These are phyloP conservation scores for Cryphonectria japonica DNA, from an alignment of 2,329 filamentous ascomycete species.

Conservation along the genomic window DNA sequence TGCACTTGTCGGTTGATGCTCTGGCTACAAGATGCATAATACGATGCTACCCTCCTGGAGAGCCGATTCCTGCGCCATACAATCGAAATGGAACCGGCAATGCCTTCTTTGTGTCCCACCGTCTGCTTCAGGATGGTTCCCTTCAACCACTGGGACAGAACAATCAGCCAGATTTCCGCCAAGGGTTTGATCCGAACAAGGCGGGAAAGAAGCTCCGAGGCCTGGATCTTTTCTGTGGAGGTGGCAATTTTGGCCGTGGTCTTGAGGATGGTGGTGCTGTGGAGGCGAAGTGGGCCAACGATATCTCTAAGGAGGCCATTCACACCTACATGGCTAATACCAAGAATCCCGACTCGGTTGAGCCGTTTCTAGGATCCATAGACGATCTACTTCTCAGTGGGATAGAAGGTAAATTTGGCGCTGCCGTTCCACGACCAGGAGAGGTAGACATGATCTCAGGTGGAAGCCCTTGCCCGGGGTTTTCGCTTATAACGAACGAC, in stretches of 20 bases:
- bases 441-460: slow-evolving; percentile 71
- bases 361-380: slow-evolving; percentile 71
- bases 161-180: slow-evolving; percentile 35
- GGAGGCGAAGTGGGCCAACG: slow-evolving; percentile 69
- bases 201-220: slow-evolving; percentile 53
- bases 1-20: slow-evolving; percentile 40
- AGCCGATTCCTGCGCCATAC: slow-evolving; percentile 65
- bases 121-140: slow-evolving; percentile 35
- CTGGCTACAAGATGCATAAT: slow-evolving; percentile 64
- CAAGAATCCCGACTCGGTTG: slow-evolving; percentile 42
- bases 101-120: slow-evolving; percentile 64
- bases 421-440: slow-evolving; percentile 59
- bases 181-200: slow-evolving; percentile 57
- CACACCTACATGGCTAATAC: slow-evolving; percentile 76
- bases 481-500: slow-evolving; percentile 65
- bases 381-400: slow-evolving; percentile 66
- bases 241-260: slow-evolving; percentile 76
- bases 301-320: slow-evolving; percentile 65
- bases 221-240: slow-evolving; percentile 77
- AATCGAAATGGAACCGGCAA: slow-evolving; percentile 66
- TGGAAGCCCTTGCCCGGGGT: slow-evolving; percentile 79
- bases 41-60: slow-evolving; percentile 51
- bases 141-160: slow-evolving; percentile 9
- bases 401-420: slow-evolving; percentile 53
- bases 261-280: slow-evolving; percentile 73